These are phyloP conservation scores for Dothidotthia symphoricarpi DNA, from an alignment of 2,329 filamentous ascomycete species.

Conservation along the genomic window DNA sequence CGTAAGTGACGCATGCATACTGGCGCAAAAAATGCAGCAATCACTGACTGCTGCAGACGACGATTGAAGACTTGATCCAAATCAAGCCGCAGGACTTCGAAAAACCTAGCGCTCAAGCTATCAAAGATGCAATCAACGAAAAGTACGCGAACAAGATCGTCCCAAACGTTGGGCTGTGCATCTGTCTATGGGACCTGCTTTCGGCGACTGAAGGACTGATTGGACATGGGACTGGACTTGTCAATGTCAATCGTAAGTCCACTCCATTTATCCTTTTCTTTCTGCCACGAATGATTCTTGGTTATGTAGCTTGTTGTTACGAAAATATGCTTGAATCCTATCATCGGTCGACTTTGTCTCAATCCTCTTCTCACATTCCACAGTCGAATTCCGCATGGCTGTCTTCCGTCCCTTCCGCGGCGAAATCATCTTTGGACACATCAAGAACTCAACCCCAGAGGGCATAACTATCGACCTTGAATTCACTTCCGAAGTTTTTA, in stretches of 20 bases:
- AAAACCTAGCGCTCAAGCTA: conserved; percentile 76
- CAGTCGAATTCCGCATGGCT: conserved; percentile 88
- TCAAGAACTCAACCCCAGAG: conserved; percentile 68
- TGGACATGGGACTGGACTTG: conserved; percentile 84
- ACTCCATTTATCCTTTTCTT: not conserved
- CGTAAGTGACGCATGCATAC: conserved; percentile 23
- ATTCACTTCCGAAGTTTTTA: conserved; percentile 91
- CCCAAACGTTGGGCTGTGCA: conserved; percentile 89
- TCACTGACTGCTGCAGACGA: conserved; percentile 60
- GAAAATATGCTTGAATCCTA: too few relatives aligned
- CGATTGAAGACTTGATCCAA: conserved; percentile 90
- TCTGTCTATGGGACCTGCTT: conserved; percentile 88
- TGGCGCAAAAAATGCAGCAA: not conserved
- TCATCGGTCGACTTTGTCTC: too few relatives aligned
- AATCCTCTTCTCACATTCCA: not conserved
- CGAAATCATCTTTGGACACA: conserved; percentile 83
- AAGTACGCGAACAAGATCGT: conserved; percentile 98
- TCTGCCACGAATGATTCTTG: too few relatives aligned
- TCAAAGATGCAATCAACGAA: conserved; percentile 94
- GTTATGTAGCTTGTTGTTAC: too few relatives aligned
- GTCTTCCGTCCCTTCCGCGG: conserved; percentile 96
- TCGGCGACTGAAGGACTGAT: conserved; percentile 91
- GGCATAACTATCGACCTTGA: conserved; percentile 80
- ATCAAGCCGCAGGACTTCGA: conserved; percentile 86
- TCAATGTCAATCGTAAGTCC: conserved; percentile 81